These are phyloP conservation scores for Leavenworthia alabamica DNA, from an alignment of 345 rosid species.

Conservation along the genomic window DNA sequence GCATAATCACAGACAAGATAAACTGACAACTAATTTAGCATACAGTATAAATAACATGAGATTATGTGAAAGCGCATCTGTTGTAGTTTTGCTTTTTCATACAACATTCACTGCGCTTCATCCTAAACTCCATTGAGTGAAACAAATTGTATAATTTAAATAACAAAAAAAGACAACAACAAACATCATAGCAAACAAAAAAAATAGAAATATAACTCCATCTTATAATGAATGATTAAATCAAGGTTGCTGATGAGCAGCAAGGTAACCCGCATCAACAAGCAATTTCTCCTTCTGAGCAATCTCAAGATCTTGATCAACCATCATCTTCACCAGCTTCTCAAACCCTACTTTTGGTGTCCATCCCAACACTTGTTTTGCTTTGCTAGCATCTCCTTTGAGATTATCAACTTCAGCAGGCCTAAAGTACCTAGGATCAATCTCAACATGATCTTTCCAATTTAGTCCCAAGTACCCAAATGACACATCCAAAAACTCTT, in stretches of 20 bases:
- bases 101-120: too few species aligned
- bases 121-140: too few species aligned
- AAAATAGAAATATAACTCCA: background rate
- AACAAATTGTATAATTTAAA: too few species aligned
- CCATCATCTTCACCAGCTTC: conserved; percentile 92
- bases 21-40: too few species aligned
- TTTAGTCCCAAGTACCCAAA: conserved; percentile 63
- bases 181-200: background rate
- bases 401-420: conserved; percentile 53
- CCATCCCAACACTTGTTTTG: conserved; percentile 57
- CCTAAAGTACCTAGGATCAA: conserved; percentile 53
- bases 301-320: conserved; percentile 70
- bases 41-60: too few species aligned
- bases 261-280: conserved; percentile 88
- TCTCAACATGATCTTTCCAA: conserved; percentile 55
- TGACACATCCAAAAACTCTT: conserved; percentile 80
- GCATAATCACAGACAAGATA: too few species aligned
- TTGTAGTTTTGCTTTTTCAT: too few species aligned
- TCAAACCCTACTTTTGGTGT: conserved; percentile 73
- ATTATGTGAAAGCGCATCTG: too few species aligned
- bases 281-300: conserved; percentile 94
- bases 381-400: conserved; percentile 47
- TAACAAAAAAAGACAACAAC: background rate
- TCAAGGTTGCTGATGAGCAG: conserved; percentile 87
- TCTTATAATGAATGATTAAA: background rate